A percentile compares a stretch with the other conserved stretches of the same genome.
These are phyloP conservation scores for Phylloporus sp. DNA, from an alignment of 768 basidiomycete species.

Conservation along the genomic window DNA sequence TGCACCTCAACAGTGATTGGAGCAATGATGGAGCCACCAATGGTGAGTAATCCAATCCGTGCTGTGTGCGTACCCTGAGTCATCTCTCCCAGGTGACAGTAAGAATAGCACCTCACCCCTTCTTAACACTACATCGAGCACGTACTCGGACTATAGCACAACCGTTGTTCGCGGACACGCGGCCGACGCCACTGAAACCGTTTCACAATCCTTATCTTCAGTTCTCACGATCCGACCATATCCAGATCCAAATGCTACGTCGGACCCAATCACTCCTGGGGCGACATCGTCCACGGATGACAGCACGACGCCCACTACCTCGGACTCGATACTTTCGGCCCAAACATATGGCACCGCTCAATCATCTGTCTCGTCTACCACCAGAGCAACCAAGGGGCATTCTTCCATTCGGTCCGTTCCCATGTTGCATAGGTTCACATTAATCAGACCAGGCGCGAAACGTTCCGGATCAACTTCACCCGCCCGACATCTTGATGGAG, in stretches of 20 bases:
- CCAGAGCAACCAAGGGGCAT: constrained; percentile 73
- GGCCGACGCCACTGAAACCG: constrained; percentile 35
- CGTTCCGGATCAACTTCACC: constrained; percentile 36
- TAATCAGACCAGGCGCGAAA: constrained; percentile 75
- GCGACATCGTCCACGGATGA: constrained; percentile 25
- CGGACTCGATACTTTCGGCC: constrained; percentile 52
- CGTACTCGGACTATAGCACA: constrained; percentile 63
- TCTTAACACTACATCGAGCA: constrained; percentile 41
- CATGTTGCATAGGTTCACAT: constrained; percentile 80
- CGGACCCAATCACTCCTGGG: constrained; percentile 40
- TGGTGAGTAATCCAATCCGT: constrained; percentile 16
- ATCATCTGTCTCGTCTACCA: constrained; percentile 44
- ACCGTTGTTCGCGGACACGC: constrained; percentile 57
- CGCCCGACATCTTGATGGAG: constrained; percentile 29
- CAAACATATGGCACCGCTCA: constrained; percentile 63
- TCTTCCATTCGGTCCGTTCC: constrained; percentile 59
- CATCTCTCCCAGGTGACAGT: constrained; percentile 29
- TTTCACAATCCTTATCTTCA: constrained; percentile 60
- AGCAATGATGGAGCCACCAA: constrained; percentile 36
- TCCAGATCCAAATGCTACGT: constrained; percentile 45
- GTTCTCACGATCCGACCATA: constrained; percentile 66
- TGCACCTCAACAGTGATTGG: constrained; percentile 48
- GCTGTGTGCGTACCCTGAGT: constrained; percentile 10
- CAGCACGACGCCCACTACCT: constrained; percentile 37
- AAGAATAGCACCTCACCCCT: constrained; percentile 53